phyloP scores from a whole-genome alignment of 768 basidiomycete genomes.

The Pulveroboletus sp. region DNA sequence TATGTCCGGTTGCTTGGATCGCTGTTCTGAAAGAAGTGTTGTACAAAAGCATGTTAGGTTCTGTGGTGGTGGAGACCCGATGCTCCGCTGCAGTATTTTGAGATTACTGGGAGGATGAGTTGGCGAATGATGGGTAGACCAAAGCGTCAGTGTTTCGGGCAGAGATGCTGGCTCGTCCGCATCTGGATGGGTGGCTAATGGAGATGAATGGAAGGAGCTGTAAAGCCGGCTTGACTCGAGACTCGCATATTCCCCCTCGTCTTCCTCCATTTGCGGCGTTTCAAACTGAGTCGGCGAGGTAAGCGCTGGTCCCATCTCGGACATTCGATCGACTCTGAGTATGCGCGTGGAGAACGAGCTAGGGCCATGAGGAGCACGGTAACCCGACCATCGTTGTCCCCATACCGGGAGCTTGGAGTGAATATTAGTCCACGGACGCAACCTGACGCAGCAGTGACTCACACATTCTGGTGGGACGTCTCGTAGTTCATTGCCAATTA shows the following conservation, averaged over 20 bases:
- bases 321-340: slow-evolving; percentile 18
- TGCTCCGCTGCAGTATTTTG: not conserved
- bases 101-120: not conserved
- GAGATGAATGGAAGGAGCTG: slow-evolving; percentile 8
- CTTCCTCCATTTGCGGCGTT: slow-evolving; percentile 13
- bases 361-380: slow-evolving; percentile 22
- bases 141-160: not conserved
- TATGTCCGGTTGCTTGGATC: not conserved
- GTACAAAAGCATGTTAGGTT: not conserved
- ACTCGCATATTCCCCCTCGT: slow-evolving; percentile 13
- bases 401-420: slow-evolving; percentile 27
- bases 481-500: slow-evolving; percentile 29
- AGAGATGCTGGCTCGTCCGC: not conserved
- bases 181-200: slow-evolving; percentile 5
- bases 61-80: not conserved
- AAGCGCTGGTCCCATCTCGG: slow-evolving; percentile 15
- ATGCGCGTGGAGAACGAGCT: slow-evolving; percentile 23
- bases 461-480: slow-evolving; percentile 27
- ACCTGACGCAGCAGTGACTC: slow-evolving; percentile 8
- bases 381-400: slow-evolving; percentile 29
- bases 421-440: slow-evolving; percentile 7
- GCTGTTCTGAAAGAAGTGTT: not conserved
- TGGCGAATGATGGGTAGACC: not conserved
- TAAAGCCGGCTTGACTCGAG: slow-evolving; percentile 12
- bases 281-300: slow-evolving; percentile 24